Conservation (phyloP, 345 rosid genomes). For the Aurinia saxatilis region DNA sequence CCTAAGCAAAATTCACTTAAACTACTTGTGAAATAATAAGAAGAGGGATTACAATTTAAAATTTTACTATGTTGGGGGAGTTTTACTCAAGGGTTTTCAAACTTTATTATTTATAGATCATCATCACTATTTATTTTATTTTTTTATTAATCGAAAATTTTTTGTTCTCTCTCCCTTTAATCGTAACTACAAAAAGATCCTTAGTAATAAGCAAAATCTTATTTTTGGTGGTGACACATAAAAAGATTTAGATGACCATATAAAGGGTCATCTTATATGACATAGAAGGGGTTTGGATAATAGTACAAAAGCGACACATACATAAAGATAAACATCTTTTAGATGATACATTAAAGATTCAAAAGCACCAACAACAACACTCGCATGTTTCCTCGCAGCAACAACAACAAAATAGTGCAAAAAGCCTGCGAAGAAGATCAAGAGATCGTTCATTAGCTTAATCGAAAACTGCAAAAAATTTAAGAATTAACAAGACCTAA, state of each 20-base stretch:
- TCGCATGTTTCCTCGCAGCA: slow-evolving; percentile 12
- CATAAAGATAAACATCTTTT: background rate
- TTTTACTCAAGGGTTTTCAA: background rate
- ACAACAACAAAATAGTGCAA: slow-evolving; percentile 23
- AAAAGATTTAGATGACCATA: too few species aligned
- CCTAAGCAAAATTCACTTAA: too few species aligned
- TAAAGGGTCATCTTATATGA: too few species aligned
- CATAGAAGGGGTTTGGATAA: too few species aligned
- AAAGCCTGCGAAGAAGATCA: slow-evolving; percentile 1
- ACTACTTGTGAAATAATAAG: too few species aligned
- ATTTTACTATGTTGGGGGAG: background rate
- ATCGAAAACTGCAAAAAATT: background rate
- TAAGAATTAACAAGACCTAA: background rate
- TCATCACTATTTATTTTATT: too few species aligned
- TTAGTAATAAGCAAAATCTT: too few species aligned
- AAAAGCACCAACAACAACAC: slow-evolving; percentile 28
- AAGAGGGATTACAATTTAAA: background rate
- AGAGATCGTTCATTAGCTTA: background rate
- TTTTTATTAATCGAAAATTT: too few species aligned
- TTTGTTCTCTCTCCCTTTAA: too few species aligned
- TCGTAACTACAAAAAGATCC: too few species aligned
- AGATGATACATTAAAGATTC: slow-evolving; percentile 3
- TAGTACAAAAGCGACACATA: background rate
- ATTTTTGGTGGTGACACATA: too few species aligned
- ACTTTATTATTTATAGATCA: background rate